Evolutionary conservation across 192 early-diverging fungal genomes (phyloP), one percentile per base, ranked within the genome.

Genomic region (Coemansia sp.): DNA sequence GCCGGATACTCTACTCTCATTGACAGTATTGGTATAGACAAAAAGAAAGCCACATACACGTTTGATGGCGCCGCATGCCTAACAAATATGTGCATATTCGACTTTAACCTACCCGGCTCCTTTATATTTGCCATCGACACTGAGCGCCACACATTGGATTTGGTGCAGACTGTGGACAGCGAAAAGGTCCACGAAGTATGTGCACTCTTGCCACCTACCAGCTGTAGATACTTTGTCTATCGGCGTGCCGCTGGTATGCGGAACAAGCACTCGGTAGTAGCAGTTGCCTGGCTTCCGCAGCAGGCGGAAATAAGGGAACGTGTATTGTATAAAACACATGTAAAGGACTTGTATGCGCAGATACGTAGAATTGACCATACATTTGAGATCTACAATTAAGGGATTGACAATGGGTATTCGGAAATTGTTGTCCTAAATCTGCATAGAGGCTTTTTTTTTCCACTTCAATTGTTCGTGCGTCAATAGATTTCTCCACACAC

Each of bases 221-320:
- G 7, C 0, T 69, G 68, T 15, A 32, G 68, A 0, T 69, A 62
- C 23, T 62, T 45, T 38, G 45, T 69, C 0, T 15, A 63, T 19
- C 37, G 17, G 5, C 17, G 60, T 2, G 27, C 19, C 0, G 9
- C 25, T 2, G 36, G 59, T 19, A 19, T 69, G 42, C 7, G 32
- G 27, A n/a, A 58, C 10, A 42, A 37, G 17, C 8, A 15, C 2
- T 19, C 53, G 21, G 57, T 65, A 2, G 62, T 67, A 0, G 51
- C 63, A 2, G 31, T 70, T 12, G 42, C 68, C 5, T 79, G 72
- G 72, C 27, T 66, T 2, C 77, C 77, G 32, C 29, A 74, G 2
- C 4, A 38, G 0, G 76, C 76, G 17, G 11, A 57, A n/a, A 29
- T 44, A 19, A 55, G 57, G 3, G 64, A 70, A 0, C 29, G 60